phyloP scores from a whole-genome alignment of 805 yeast species.

The Starmerella floricola region DNA sequence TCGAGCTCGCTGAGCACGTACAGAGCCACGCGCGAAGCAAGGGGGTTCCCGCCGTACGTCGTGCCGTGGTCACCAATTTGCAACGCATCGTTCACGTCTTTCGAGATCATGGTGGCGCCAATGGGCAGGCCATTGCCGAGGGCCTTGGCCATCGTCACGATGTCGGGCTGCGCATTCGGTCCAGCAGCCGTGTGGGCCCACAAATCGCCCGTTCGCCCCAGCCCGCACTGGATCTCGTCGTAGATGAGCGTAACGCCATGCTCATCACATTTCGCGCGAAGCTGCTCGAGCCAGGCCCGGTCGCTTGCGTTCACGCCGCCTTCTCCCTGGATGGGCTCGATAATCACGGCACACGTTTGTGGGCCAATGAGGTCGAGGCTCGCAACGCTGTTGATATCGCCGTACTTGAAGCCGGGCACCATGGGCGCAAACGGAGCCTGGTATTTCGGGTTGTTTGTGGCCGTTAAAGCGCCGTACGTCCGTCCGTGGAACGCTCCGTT shows the following conservation, averaged over 20 bases:
- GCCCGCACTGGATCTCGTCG: slow-evolving; percentile 95
- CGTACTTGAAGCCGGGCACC: slow-evolving; percentile 76
- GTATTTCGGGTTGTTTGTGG: slow-evolving; percentile 86
- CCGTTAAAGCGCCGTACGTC: slow-evolving; percentile 83
- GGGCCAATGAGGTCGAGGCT: slow-evolving; percentile 50
- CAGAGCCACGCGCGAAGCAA: slow-evolving; percentile 70
- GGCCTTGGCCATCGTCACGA: slow-evolving; percentile 89
- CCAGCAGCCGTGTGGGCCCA: slow-evolving; percentile 86
- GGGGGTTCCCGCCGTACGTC: slow-evolving; percentile 94
- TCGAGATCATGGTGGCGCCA: slow-evolving; percentile 83
- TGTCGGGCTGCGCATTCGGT: slow-evolving; percentile 81
- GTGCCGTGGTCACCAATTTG: slow-evolving; percentile 96
- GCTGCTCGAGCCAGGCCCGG: slow-evolving; percentile 48
- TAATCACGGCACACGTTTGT: slow-evolving; percentile 78
- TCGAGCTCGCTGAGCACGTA: slow-evolving; percentile 64
- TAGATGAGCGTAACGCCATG: slow-evolving; percentile 68
- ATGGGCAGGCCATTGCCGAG: slow-evolving; percentile 94
- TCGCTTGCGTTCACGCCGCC: slow-evolving; percentile 77
- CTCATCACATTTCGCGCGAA: slow-evolving; percentile 55
- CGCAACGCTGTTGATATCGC: slow-evolving; percentile 47
- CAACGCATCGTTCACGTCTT: slow-evolving; percentile 57
- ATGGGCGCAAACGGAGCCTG: slow-evolving; percentile 84
- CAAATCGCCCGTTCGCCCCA: slow-evolving; percentile 80
- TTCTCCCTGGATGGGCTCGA: slow-evolving; percentile 97
- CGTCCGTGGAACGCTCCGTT: slow-evolving; percentile 90